Evolutionary conservation across 2,329 filamentous ascomycete species (phyloP).

Genomic region (Aspergillus caelatus): DNA sequence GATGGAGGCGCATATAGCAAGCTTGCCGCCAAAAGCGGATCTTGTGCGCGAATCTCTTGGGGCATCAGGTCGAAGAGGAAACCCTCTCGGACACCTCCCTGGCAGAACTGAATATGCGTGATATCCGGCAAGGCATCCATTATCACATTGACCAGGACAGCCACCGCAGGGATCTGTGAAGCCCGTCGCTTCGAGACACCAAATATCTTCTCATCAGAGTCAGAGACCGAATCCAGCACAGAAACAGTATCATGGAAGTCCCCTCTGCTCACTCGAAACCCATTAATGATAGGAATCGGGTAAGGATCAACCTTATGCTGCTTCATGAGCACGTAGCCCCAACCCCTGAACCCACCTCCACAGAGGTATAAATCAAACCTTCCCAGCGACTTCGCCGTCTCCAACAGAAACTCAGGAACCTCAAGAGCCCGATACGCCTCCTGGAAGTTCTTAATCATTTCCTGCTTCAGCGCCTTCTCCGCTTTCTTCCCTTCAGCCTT

Average conservation of each 20-base stretch:
- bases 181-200: conserved; percentile 80
- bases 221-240: conserved; percentile 45
- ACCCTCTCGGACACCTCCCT: conserved; percentile 85
- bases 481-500: conserved; percentile 50
- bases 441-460: conserved; percentile 62
- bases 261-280: conserved; percentile 67
- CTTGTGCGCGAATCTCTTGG: conserved; percentile 59
- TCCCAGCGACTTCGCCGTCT: conserved; percentile 46
- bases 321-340: conserved; percentile 87
- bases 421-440: conserved; percentile 61
- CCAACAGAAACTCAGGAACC: conserved; percentile 57
- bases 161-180: conserved; percentile 80
- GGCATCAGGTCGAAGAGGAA: conserved; percentile 74
- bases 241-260: conserved; percentile 62
- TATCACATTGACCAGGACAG: conserved; percentile 76
- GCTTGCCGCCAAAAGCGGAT: conserved; percentile 69
- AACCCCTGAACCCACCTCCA: conserved; percentile 86
- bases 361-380: conserved; percentile 78
- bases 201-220: conserved; percentile 53
- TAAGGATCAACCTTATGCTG: conserved; percentile 74
- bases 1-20: conserved; percentile 54
- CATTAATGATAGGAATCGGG: conserved; percentile 80
- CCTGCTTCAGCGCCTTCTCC: conserved; percentile 53
- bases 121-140: conserved; percentile 70
- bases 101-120: conserved; percentile 77